These are phyloP conservation scores for Irineochytrium annulatum DNA, from an alignment of 192 early-diverging fungal genomes.

Conservation along the genomic window DNA sequence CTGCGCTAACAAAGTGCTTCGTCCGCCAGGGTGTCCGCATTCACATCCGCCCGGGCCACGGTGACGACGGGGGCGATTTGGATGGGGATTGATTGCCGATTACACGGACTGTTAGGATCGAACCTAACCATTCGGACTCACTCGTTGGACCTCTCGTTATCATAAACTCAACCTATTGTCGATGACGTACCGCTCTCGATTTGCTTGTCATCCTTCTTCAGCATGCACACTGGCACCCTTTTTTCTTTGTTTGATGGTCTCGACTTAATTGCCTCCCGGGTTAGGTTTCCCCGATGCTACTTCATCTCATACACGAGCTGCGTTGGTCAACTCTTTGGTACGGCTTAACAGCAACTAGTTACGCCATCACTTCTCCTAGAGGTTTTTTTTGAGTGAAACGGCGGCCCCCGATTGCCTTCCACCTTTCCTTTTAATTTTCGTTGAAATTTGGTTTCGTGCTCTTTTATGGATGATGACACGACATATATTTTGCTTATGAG, in stretches of 20 bases:
- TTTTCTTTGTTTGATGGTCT: no score
- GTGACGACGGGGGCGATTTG: not conserved
- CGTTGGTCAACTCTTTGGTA: no score
- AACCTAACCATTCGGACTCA: not conserved
- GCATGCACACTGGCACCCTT: not conserved
- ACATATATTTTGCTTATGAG: not conserved
- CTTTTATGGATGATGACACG: not conserved
- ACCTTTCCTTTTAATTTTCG: not conserved
- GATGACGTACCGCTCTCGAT: not conserved
- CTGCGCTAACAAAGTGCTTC: constrained; percentile 36
- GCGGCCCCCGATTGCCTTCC: not conserved
- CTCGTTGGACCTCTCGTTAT: not conserved
- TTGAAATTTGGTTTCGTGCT: not conserved
- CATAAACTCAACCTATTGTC: not conserved
- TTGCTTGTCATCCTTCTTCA: not conserved
- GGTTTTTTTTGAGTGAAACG: no score
- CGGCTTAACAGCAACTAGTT: no score
- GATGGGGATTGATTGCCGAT: not conserved
- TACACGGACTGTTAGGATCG: not conserved
- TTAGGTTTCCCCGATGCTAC: not conserved
- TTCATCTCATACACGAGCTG: not conserved
- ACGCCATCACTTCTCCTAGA: no score
- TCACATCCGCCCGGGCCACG: constrained; percentile 23
- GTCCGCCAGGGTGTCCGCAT: constrained; percentile 37
- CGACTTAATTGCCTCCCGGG: no score